Conservation (phyloP, 371 early-diverging fungal species). For the Saksenaea vasiformis region DNA sequence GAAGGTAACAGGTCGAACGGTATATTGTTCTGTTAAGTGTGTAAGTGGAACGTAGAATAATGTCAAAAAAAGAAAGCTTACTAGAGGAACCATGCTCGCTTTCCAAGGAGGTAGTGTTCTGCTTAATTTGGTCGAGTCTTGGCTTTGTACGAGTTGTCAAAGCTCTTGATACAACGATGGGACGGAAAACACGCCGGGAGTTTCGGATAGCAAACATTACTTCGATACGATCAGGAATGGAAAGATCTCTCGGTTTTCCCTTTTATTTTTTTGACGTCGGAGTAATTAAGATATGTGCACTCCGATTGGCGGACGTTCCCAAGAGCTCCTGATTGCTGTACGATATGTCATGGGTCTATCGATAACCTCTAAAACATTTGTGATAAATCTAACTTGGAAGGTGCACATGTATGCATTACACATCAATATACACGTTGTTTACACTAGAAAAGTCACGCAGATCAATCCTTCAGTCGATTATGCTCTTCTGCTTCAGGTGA, state of each 20-base stretch:
- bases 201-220: background rate
- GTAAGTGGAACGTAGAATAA: background rate
- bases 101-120: background rate
- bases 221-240: background rate
- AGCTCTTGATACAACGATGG: background rate
- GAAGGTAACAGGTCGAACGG: slow-evolving; percentile 44
- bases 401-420: no score
- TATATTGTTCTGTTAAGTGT: slow-evolving; percentile 23
- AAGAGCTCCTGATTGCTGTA: background rate
- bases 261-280: background rate
- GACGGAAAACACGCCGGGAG: background rate
- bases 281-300: background rate
- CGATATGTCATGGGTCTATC: background rate
- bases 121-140: background rate
- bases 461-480: no score
- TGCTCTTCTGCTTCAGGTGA: no score
- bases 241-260: background rate
- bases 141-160: background rate
- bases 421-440: no score
- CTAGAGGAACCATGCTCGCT: background rate
- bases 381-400: no score
- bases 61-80: background rate
- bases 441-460: no score
- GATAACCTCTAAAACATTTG: background rate
- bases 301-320: background rate